These are phyloP conservation scores for Pyrenula aspistea DNA, from an alignment of 495 filamentous ascomycete species.

Conservation along the genomic window DNA sequence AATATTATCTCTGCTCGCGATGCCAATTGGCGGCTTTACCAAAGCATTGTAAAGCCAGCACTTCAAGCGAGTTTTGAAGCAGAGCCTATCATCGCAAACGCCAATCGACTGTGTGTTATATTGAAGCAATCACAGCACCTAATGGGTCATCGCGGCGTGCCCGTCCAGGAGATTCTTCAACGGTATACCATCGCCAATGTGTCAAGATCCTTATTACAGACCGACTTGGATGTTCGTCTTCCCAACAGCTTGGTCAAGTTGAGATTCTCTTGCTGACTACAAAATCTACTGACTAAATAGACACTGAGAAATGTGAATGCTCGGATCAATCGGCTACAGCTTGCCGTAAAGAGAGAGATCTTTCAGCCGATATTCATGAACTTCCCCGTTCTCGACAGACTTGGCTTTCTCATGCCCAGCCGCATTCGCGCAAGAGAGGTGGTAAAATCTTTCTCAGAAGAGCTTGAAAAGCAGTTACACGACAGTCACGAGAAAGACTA, in stretches of 20 bases:
- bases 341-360: conserved; percentile 18
- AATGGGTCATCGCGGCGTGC: not conserved
- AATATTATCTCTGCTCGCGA: conserved; percentile 26
- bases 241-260: not conserved
- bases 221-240: conserved; percentile 5
- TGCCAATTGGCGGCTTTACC: conserved; percentile 21
- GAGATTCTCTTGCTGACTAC: not conserved
- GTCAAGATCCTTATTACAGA: conserved; percentile 4
- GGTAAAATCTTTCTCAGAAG: conserved; percentile 4
- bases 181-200: conserved; percentile 10
- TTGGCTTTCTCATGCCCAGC: conserved; percentile 10
- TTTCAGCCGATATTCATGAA: conserved; percentile 27
- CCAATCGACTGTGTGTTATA: conserved; percentile 2
- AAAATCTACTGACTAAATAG: not conserved
- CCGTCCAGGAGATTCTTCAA: conserved; percentile 6
- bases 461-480: not conserved
- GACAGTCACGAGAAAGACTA: conserved; percentile 1
- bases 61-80: conserved; percentile 14
- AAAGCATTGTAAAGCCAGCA: conserved; percentile 24
- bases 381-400: conserved; percentile 20
- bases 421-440: conserved; percentile 6
- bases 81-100: conserved; percentile 5
- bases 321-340: conserved; percentile 12
- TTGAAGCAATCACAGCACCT: not conserved
- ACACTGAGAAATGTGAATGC: conserved; percentile 2